Evolutionary conservation across 352 stramenopile species (phyloP), one percentile per base, ranked within the genome.

Genomic region (Pseudoperonospora humuli): DNA sequence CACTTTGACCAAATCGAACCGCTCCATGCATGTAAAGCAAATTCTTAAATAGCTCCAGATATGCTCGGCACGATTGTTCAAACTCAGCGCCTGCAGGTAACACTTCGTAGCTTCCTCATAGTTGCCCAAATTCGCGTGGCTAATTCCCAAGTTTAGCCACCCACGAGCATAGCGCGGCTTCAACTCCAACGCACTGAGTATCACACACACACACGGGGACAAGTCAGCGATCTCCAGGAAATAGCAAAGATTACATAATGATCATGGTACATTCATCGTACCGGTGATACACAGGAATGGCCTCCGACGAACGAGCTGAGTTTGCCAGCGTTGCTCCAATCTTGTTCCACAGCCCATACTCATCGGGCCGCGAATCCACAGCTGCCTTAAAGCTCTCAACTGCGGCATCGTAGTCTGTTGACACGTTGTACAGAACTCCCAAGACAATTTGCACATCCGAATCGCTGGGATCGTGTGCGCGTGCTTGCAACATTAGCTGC

Each of bases 11-110:
- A 98, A 75, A 67, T 99, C 94, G 64, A 96, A 99, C 36, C 89
- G 75, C 64, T 98, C 95, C 61, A 96, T 87, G 64, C 91, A 97
- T 25, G 94, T 98, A 52, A 99, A 96, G 43, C 91, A 94, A 70
- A 99, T 97, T 47, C 95, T 75, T 57, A 99, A 78, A 84, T 98
- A 98, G 61, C 87, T 97, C 96, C 96, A 99, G 57, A 98, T 97
- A 69, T 99, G 95, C 26, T 84, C 90, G 14, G 95, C 95, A 23
- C 82, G 82, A 37, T 83, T 80, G 71, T 99, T 99, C 32, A 98
- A 76, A 33, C 77, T 86, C 54, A 99, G 61, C 37, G 95, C 95
- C 61, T 98, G 93, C 27, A 98, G 63, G 68, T 98, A 98, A 71
- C 93, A 98, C 41, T 96, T 89, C n/a, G 84, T 88, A 5, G 93